Percentiles rank a stretch among this genome's conserved stretches.
Conservation (phyloP, 352 stramenopile species). For the Phytophthora melonis region DNA sequence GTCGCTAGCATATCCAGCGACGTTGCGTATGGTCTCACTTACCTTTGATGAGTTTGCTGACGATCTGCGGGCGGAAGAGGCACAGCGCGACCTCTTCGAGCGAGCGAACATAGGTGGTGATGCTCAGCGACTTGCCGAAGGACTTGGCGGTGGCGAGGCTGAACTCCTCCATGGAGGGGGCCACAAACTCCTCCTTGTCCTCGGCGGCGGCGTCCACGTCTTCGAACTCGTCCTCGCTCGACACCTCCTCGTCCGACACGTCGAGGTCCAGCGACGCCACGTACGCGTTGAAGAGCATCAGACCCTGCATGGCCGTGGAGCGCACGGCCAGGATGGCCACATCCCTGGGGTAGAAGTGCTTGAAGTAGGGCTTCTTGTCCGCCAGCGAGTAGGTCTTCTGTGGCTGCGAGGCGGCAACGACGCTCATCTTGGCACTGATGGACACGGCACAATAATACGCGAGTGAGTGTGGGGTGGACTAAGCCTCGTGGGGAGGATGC, state of each 20-base stretch:
- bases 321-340: slow-evolving; percentile 73
- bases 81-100: slow-evolving; percentile 75
- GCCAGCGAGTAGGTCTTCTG: slow-evolving; percentile 74
- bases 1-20: background rate
- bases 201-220: slow-evolving; percentile 45
- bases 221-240: slow-evolving; percentile 52
- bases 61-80: slow-evolving; percentile 60
- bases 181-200: slow-evolving; percentile 59
- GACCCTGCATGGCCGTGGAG: slow-evolving; percentile 68
- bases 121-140: slow-evolving; percentile 83
- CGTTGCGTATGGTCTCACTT: background rate
- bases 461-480: too few relatives aligned
- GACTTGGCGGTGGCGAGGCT: slow-evolving; percentile 56
- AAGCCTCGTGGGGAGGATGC: too few relatives aligned
- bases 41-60: slow-evolving; percentile 89
- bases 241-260: slow-evolving; percentile 56
- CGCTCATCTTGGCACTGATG: slow-evolving; percentile 54
- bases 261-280: slow-evolving; percentile 81
- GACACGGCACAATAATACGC: too few relatives aligned
- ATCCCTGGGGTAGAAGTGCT: slow-evolving; percentile 81
- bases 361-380: slow-evolving; percentile 90
- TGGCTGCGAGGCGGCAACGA: slow-evolving; percentile 48
- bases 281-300: slow-evolving; percentile 84
- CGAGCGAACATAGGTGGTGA: slow-evolving; percentile 81
- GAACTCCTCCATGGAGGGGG: slow-evolving; percentile 71